Percentiles rank a stretch among this genome's conserved stretches.
Evolutionary conservation across 805 yeast genomes (phyloP).

Genomic region (Wickerhamomyces strasburgensis): DNA sequence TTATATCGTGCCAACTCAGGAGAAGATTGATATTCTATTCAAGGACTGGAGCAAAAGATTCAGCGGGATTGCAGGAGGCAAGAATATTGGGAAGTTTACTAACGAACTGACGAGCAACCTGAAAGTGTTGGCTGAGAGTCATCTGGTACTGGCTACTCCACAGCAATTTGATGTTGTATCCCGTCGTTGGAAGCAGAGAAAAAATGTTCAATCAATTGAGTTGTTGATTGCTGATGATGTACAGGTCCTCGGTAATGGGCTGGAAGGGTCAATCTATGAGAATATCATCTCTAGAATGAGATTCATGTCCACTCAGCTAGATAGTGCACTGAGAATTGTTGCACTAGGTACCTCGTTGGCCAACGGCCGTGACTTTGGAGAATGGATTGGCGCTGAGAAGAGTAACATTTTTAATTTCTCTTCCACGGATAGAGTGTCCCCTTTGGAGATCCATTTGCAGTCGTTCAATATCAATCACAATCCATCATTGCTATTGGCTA

Average conservation of each 20-base stretch:
- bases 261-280: constrained; percentile 63
- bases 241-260: constrained; percentile 58
- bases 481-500: constrained; percentile 46
- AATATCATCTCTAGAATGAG: constrained; percentile 63
- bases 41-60: constrained; percentile 52
- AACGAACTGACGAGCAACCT: constrained; percentile 50
- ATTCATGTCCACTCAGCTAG: constrained; percentile 63
- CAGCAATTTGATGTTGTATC: constrained; percentile 68
- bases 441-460: constrained; percentile 55
- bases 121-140: constrained; percentile 50
- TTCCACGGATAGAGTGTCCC: constrained; percentile 51
- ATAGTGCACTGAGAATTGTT: constrained; percentile 54
- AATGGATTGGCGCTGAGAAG: constrained; percentile 77
- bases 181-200: constrained; percentile 78
- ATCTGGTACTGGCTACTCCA: constrained; percentile 75
- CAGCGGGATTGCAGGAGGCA: constrained; percentile 49
- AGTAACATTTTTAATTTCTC: constrained; percentile 63
- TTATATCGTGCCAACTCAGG: constrained; percentile 64
- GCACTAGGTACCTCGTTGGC: constrained; percentile 67
- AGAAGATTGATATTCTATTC: constrained; percentile 41
- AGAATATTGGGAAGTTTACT: constrained; percentile 49
- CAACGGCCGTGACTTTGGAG: constrained; percentile 71
- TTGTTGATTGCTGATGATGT: constrained; percentile 68
- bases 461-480: constrained; percentile 42
- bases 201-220: constrained; percentile 62